Base-by-base conservation (phyloP, 805 yeast genomes). In the Yarrowia keelungensis region DNA sequence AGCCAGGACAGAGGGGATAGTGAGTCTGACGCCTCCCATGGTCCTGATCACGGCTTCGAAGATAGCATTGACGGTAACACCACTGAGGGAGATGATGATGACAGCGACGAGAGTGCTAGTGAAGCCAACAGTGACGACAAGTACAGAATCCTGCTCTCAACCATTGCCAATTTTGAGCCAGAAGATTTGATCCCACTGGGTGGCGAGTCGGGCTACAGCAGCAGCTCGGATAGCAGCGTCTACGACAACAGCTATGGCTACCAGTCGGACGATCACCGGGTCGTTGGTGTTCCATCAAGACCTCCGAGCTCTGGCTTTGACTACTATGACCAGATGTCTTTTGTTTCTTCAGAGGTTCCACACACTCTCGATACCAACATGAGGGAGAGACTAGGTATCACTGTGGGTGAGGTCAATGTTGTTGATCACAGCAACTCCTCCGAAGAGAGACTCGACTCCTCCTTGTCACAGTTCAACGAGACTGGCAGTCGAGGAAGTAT, bases 381-480 rank as follows among this genome's bases (percentile, higher is more conserved):
- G 46, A 42, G 50, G 11, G 65, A 58, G 12, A 12, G 45, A 42
- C 50, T 58, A 15, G 65, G 65, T 3, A 58, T 58, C 26, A 58
- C 65, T 10, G 35, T 58, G 7, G 65, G 42, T n/a, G 16, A 58
- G 9, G 26, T 58, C n/a, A 16, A 32, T 26, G 65, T 38, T 19
- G 50, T 43, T 10, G 65, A 43, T 35, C 41, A 43, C 49, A 58
- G 35, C 46, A 58, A 58, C 15, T 58, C 65, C 12, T 58, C 65
- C 5, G 65, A 58, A 8, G 65, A 58, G 42, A 22, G 65, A 32
- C 32, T 58, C 3, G 50, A 35, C 46, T 58, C 65, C 5, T 58
- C 65, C 5, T 11, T 58, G 51, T 58, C 65, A 8, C 65, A 58
- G 41, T 58, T 58, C 42, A 58, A 58, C 35, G 65, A 58, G 51